These are phyloP conservation scores for Malus asiatica DNA, from an alignment of 306 rosid species.

Conservation along the genomic window DNA sequence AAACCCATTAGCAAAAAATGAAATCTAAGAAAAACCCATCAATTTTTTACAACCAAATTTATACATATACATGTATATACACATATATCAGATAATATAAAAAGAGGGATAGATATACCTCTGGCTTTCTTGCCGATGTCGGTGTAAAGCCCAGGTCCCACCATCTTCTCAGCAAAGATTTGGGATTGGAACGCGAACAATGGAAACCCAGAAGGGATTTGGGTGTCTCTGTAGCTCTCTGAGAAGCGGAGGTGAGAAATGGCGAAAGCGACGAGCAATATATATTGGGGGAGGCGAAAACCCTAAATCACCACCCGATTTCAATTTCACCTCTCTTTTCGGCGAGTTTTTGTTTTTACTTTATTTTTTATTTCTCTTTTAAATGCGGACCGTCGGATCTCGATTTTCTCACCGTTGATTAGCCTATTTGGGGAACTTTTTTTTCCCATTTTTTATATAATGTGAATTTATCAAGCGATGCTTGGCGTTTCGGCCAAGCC, in stretches of 20 bases:
- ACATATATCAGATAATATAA: background rate
- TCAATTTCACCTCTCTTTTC: slow-evolving; percentile 12
- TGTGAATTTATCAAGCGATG: background rate
- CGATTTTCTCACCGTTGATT: slow-evolving; percentile 15
- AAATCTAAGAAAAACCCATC: too few species aligned
- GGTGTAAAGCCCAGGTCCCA: slow-evolving; percentile 90
- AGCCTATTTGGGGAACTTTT: background rate
- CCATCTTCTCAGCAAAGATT: slow-evolving; percentile 39
- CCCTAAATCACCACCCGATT: background rate
- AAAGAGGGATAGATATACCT: slow-evolving; percentile 35
- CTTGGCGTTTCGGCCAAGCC: slow-evolving; percentile 12
- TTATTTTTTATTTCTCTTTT: background rate
- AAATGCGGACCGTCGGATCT: slow-evolving; percentile 25
- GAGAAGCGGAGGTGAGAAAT: slow-evolving; percentile 4
- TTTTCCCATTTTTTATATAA: too few species aligned
- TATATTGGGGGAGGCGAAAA: slow-evolving; percentile 13
- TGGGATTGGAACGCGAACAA: slow-evolving; percentile 13
- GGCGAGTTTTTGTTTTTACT: slow-evolving; percentile 1
- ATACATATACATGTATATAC: background rate
- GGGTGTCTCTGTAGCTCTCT: background rate
- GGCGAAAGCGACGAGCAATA: background rate
- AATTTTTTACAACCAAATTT: background rate
- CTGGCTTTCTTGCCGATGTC: slow-evolving; percentile 87
- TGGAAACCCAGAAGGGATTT: background rate
- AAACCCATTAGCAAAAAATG: background rate